Base-by-base conservation (phyloP, 148 eudicot species). In the Nepenthes gracilis region DNA sequence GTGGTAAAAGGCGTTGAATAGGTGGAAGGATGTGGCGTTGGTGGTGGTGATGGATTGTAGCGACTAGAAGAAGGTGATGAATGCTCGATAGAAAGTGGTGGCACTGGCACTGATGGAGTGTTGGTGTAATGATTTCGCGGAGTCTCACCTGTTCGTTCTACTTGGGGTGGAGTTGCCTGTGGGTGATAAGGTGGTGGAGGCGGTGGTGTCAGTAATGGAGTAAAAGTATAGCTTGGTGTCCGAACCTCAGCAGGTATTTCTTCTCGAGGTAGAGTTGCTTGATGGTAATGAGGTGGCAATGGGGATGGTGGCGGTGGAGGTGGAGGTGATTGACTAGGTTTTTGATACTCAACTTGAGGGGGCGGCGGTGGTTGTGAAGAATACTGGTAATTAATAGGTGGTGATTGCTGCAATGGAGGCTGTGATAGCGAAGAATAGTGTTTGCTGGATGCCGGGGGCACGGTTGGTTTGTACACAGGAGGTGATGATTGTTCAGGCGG, bases 311-410 rank as follows among this genome's bases (percentile, higher is more conserved):
- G 9, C 48, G 71, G 50, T 40, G 69, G 11, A 0, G 63, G 6
- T 38, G 65, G 63, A 15, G 49, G 14, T 6, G 64, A 33, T 6
- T 5, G 2, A 33, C 47, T 23, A 23, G 23, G 23, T 23, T 23
- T 23, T 23, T 23, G 23, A 10, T 52, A 32, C 15, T 32, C 5
- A 5, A 11, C 23, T 13, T 10, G 43, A 12, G n/a, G 35, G 10
- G 68, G 69, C n/a, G 78, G 70, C 13, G 82, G 75, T 5, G 76
- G 77, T 23, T 77, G 72, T 11, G 38, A 35, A 33, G 35, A 36
- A 37, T 55, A 73, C 2, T 59, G 47, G 2, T 54, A 2, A 23
- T 23, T 35, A 1, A 73, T 11, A 34, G 81, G 78, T 11, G 83
- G 65, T 34, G 82, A 66, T 23, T 70, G 68, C 33, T 65, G 11